Conservation (phyloP, 257 asterid genomes). For the Anisodus acutangulus region DNA sequence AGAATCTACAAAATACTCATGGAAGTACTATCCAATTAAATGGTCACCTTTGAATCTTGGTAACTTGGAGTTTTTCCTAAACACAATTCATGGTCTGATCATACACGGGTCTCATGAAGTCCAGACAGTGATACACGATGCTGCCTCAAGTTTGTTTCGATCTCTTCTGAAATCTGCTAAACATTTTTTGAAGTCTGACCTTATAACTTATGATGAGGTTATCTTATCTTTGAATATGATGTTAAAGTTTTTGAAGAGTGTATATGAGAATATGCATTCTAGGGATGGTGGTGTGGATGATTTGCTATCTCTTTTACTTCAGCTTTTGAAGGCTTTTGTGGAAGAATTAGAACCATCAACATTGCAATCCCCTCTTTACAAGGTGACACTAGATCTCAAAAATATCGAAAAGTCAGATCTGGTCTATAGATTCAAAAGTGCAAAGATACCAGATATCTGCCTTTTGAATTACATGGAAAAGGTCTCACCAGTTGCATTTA, state of each 20-base stretch:
- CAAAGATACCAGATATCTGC: constrained; percentile 39
- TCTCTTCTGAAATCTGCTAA: constrained; percentile 66
- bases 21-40: constrained; percentile 57
- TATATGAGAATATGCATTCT: constrained; percentile 44
- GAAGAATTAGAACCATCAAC: constrained; percentile 64
- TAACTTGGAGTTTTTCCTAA: constrained; percentile 64
- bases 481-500: constrained; percentile 60
- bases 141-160: constrained; percentile 61
- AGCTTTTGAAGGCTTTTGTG: constrained; percentile 55
- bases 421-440: constrained; percentile 42
- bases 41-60: constrained; percentile 65
- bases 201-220: constrained; percentile 57
- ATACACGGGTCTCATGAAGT: constrained; percentile 54
- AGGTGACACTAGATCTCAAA: constrained; percentile 50
- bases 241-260: constrained; percentile 53
- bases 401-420: constrained; percentile 41
- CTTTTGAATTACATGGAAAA: constrained; percentile 45
- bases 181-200: constrained; percentile 43
- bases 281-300: constrained; percentile 39
- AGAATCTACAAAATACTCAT: constrained; percentile 47
- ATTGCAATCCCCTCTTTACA: constrained; percentile 73
- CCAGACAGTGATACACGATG: constrained; percentile 44
- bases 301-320: constrained; percentile 46
- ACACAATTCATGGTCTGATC: constrained; percentile 55
- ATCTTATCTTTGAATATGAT: constrained; percentile 60